Evolutionary conservation across 495 filamentous ascomycete genomes (phyloP).

Genomic region (Rostrohypoxylon terebratum): DNA sequence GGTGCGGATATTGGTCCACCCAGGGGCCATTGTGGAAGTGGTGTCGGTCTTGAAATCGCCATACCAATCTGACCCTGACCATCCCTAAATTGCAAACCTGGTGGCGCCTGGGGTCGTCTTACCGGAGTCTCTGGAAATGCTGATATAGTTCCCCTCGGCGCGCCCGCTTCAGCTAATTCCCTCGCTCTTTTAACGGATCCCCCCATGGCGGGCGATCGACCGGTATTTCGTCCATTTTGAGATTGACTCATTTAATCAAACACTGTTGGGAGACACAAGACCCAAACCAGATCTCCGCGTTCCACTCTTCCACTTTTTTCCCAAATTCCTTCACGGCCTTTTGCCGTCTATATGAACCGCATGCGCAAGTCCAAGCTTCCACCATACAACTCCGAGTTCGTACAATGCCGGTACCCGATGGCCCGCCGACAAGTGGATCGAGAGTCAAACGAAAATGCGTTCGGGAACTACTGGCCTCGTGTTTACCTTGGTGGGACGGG

Average conservation of each 20-base stretch:
- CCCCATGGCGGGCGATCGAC: slow-evolving; percentile 50
- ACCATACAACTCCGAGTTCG: slow-evolving; percentile 32
- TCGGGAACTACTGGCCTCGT: slow-evolving; percentile 35
- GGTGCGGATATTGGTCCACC: slow-evolving; percentile 59
- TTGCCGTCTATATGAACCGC: slow-evolving; percentile 41
- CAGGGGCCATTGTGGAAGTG: slow-evolving; percentile 66
- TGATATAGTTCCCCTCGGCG: slow-evolving; percentile 41
- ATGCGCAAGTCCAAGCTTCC: slow-evolving; percentile 44
- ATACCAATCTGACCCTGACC: slow-evolving; percentile 59
- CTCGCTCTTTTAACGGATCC: slow-evolving; percentile 63
- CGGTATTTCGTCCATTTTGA: slow-evolving; percentile 62
- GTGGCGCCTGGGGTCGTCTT: slow-evolving; percentile 52
- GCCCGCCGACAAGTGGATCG: slow-evolving; percentile 30
- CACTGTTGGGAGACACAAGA: slow-evolving; percentile 25
- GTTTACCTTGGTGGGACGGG: slow-evolving; percentile 30
- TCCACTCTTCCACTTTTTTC: slow-evolving; percentile 45
- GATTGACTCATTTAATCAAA: slow-evolving; percentile 60
- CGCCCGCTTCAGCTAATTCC: slow-evolving; percentile 54
- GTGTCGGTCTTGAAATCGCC: slow-evolving; percentile 65
- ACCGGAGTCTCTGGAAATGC: slow-evolving; percentile 38
- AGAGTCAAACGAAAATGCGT: slow-evolving; percentile 38
- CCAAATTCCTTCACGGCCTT: slow-evolving; percentile 33
- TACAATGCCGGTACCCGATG: slow-evolving; percentile 40
- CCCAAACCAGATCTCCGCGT: slow-evolving; percentile 41
- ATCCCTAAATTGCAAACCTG: slow-evolving; percentile 54